A percentile compares a stretch with the other conserved stretches of the same genome.
phyloP scores from a whole-genome alignment of 495 filamentous ascomycete species.

The Tuber umbilicatum region DNA sequence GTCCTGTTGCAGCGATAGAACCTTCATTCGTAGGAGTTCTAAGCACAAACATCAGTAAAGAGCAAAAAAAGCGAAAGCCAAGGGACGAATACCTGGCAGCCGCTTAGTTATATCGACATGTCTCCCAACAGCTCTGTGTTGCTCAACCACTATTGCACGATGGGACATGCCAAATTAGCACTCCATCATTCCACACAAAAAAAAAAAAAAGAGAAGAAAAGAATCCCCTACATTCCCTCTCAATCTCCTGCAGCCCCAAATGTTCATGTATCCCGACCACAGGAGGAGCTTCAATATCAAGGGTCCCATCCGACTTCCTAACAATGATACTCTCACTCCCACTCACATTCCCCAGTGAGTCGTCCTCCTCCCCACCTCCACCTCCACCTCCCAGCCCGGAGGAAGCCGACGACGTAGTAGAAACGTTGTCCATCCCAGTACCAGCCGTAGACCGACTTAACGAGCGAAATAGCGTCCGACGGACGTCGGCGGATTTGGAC shows the following conservation, averaged over 20 bases:
- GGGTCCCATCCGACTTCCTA: constrained; percentile 66
- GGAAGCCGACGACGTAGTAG: not conserved
- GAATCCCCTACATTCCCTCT: constrained; percentile 43
- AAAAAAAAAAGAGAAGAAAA: constrained; percentile 31
- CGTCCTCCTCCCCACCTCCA: constrained; percentile 43
- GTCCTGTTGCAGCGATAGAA: constrained; percentile 68
- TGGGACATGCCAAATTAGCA: constrained; percentile 28
- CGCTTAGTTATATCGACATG: constrained; percentile 42
- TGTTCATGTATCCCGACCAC: constrained; percentile 47
- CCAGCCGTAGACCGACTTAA: constrained; percentile 13
- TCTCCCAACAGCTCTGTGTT: constrained; percentile 47
- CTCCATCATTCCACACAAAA: constrained; percentile 30
- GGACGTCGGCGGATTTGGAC: constrained; percentile 34
- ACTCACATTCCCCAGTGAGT: constrained; percentile 49
- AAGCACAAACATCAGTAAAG: not conserved
- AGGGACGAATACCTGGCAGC: constrained; percentile 54
- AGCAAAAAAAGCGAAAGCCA: not conserved
- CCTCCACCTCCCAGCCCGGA: constrained; percentile 4
- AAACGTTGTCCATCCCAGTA: not conserved
- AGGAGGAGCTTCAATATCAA: constrained; percentile 63
- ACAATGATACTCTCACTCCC: constrained; percentile 53
- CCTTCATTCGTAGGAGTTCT: constrained; percentile 46
- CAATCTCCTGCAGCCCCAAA: constrained; percentile 48
- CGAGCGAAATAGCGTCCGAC: constrained; percentile 30
- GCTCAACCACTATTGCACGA: constrained; percentile 25